These are phyloP conservation scores for Mycena maculata DNA, from an alignment of 768 basidiomycete species.

Conservation along the genomic window DNA sequence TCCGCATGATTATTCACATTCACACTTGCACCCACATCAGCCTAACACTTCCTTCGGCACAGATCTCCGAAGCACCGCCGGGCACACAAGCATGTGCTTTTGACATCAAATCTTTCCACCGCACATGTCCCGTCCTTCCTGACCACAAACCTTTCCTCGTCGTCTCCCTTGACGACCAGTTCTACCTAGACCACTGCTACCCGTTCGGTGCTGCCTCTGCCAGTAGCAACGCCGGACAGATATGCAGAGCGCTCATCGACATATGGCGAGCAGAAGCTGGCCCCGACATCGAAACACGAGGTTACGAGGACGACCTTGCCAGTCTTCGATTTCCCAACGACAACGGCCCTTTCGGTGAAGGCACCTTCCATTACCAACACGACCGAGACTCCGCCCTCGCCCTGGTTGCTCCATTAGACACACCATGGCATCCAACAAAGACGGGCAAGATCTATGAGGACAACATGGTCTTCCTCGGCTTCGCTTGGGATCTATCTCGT, in stretches of 20 bases:
- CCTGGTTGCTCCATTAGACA: constrained; percentile 28
- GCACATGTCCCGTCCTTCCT: constrained; percentile 31
- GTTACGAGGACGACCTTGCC: constrained; percentile 34
- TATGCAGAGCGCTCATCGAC: constrained; percentile 31
- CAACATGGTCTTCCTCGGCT: constrained; percentile 40
- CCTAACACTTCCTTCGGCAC: not conserved
- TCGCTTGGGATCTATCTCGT: constrained; percentile 43
- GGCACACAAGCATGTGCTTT: constrained; percentile 36
- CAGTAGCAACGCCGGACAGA: constrained; percentile 36
- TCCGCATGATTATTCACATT: not conserved
- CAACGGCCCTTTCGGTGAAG: not conserved
- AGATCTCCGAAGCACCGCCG: constrained; percentile 34
- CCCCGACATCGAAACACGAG: not conserved
- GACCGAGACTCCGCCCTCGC: constrained; percentile 22
- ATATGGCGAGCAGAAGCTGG: constrained; percentile 13
- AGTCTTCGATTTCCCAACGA: not conserved
- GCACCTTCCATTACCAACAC: constrained; percentile 27
- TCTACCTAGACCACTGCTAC: constrained; percentile 36
- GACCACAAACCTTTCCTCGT: constrained; percentile 35
- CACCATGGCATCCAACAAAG: constrained; percentile 41
- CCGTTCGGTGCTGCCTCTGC: constrained; percentile 31
- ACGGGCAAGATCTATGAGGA: not conserved
- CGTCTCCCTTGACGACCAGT: not conserved
- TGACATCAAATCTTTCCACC: constrained; percentile 37
- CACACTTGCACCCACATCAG: not conserved